phyloP scores from a whole-genome alignment of 148 eudicot genomes.

The Linanthus parryae region DNA sequence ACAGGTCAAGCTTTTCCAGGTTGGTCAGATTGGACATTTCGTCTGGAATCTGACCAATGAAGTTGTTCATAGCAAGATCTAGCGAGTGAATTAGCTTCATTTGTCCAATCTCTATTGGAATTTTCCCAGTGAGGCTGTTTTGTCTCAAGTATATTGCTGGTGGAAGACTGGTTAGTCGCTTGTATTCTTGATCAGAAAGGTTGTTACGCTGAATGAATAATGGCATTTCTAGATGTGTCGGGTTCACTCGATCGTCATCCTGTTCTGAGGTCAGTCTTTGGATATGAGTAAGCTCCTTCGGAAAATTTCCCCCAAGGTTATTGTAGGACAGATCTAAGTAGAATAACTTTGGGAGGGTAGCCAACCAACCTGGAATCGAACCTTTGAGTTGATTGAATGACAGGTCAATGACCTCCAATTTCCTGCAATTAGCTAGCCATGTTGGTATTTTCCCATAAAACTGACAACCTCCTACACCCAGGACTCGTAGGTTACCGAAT shows the following conservation, averaged over 20 bases:
- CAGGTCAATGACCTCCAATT: constrained; percentile 23
- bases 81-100: constrained; percentile 17
- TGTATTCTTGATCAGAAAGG: constrained; percentile 14
- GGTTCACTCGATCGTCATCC: not conserved
- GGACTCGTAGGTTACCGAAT: constrained; percentile 19
- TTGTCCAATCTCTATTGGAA: constrained; percentile 30
- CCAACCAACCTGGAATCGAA: constrained; percentile 28
- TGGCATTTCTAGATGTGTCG: constrained; percentile 21
- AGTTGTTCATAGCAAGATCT: constrained; percentile 25
- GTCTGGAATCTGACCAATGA: constrained; percentile 25
- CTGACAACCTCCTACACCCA: constrained; percentile 24
- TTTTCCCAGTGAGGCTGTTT: constrained; percentile 20
- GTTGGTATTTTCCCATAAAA: constrained; percentile 21
- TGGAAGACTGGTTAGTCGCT: constrained; percentile 18
- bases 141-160: constrained; percentile 23
- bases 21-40: constrained; percentile 19
- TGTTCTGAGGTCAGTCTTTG: constrained; percentile 2
- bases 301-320: constrained; percentile 17
- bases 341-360: constrained; percentile 20
- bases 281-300: constrained; percentile 14
- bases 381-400: constrained; percentile 24
- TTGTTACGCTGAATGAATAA: constrained; percentile 20
- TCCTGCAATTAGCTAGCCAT: constrained; percentile 20
- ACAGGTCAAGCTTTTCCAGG: constrained; percentile 28
- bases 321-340: constrained; percentile 25